Percentiles rank a stretch among this genome's conserved stretches.
Evolutionary conservation across 202 grass and related monocot species (phyloP).

Genomic region (Brachypodium distachyon): DNA sequence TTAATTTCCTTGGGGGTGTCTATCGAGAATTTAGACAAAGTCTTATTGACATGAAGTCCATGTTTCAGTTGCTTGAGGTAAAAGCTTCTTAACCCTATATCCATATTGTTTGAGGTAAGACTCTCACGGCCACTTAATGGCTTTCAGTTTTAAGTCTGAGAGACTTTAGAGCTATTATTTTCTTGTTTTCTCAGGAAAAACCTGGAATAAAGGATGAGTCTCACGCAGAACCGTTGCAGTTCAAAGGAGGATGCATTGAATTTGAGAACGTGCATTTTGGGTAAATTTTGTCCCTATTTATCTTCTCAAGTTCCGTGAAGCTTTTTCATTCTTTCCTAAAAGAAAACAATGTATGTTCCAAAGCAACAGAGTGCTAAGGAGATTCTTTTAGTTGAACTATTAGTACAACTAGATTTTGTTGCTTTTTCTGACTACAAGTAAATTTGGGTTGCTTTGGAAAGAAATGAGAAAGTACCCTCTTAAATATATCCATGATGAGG

Average conservation of each 20-base stretch:
- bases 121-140: too few relatives aligned
- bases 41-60: constrained; percentile 95
- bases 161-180: constrained; percentile 16
- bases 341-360: not conserved
- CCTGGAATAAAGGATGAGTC: constrained; percentile 71
- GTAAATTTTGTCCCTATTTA: constrained; percentile 35
- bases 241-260: constrained; percentile 80
- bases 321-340: not conserved
- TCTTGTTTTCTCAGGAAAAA: constrained; percentile 49
- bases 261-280: constrained; percentile 90
- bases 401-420: not conserved
- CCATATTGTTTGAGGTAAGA: not conserved
- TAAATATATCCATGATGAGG: not conserved
- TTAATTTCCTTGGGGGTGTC: constrained; percentile 97
- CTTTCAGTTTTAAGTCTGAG: too few relatives aligned
- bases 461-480: not conserved
- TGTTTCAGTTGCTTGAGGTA: constrained; percentile 99
- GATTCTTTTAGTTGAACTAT: constrained; percentile 3
- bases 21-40: constrained; percentile 99
- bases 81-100: not conserved
- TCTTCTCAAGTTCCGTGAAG: not conserved
- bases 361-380: not conserved
- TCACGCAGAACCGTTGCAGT: constrained; percentile 66
- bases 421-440: not conserved
- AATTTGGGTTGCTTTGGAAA: not conserved